Evolutionary conservation across 306 rosid species (phyloP), one percentile per base, ranked within the genome.

Genomic region (Oxytropis ochrocephala): DNA sequence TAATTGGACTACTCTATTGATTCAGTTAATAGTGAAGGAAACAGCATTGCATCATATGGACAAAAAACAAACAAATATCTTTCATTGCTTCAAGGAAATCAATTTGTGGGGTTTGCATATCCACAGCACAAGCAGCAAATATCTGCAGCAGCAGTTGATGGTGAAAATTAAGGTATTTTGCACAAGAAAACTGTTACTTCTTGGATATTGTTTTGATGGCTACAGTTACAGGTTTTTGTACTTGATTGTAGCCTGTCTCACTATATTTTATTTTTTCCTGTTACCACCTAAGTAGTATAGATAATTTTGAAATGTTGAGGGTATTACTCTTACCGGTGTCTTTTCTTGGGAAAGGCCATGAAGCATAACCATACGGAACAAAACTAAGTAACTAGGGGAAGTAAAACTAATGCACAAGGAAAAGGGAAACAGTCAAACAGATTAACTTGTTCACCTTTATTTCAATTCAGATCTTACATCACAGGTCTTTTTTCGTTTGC

Each of bases 401-500:
- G 54, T 55, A 62, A 76, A 67, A 57, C 61, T 56, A 41, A 18
- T 18, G 21, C 43, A 51, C 16, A 65, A 47, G 9, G 27, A 58
- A 49, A 63, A 44, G 39, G 69, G 56, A 75, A 72, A 59, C 11
- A 35, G 9, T 46, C n/a, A 75, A 72, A 59, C 11, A 35, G 9
- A 51, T 16, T 13, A 50, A 68, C 35, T 35, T 52, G 58, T 17
- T 51, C 57, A 61, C 72, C 69, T 61, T 76, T 72, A 43, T 73
- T 48, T 33, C 54, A 53, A n/a, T 64, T 70, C 48, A 58, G 70
- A 48, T 67, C 44, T 84, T 36, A 75, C 46, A 33, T 59, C 24
- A 12, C 41, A 30, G 50, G 55, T 79, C 70, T 68, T 71, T 59
- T 75, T 63, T 60, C 52, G 33, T 77, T 81, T 32, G 57, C 75